Conservation (phyloP, 352 stramenopile species). For the Stephanocyclus meneghinianus region DNA sequence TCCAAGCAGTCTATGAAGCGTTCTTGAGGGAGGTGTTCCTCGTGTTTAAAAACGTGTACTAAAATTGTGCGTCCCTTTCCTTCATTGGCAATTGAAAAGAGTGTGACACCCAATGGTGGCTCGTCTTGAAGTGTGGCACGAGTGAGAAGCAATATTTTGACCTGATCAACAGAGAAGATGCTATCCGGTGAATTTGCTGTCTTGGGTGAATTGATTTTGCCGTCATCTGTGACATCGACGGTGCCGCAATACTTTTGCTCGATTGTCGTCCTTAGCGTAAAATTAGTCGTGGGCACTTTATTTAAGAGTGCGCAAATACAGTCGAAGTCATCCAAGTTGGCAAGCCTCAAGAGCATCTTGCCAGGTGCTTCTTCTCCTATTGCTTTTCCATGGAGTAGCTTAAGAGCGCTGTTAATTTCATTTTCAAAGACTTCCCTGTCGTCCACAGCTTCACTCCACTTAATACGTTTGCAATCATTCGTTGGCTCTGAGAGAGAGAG, state of each 20-base stretch:
- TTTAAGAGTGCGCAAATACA: slow-evolving; percentile 56
- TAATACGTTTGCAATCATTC: slow-evolving; percentile 38
- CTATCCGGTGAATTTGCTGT: neutral
- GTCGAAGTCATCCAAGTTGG: slow-evolving; percentile 50
- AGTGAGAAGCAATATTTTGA: slow-evolving; percentile 66
- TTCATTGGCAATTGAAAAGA: slow-evolving; percentile 56
- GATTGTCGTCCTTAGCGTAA: neutral
- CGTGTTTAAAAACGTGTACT: slow-evolving; percentile 40
- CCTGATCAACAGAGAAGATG: neutral
- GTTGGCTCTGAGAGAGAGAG: slow-evolving; percentile 47
- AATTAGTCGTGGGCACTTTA: slow-evolving; percentile 4
- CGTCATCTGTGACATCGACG: neutral
- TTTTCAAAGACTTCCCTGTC: slow-evolving; percentile 18
- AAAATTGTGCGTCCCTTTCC: slow-evolving; percentile 12
- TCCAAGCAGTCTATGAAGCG: slow-evolving; percentile 71
- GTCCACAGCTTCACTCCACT: slow-evolving; percentile 15
- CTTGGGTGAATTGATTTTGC: neutral
- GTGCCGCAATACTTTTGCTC: too few species aligned
- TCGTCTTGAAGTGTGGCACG: slow-evolving; percentile 55
- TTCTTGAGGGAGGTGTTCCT: slow-evolving; percentile 66
- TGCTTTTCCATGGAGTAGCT: slow-evolving; percentile 45
- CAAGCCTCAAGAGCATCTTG: slow-evolving; percentile 58
- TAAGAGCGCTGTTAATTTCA: slow-evolving; percentile 52
- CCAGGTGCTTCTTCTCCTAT: slow-evolving; percentile 65
- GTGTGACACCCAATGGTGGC: slow-evolving; percentile 66